Conservation (phyloP, 306 rosid genomes). For the Vigna radiata region DNA sequence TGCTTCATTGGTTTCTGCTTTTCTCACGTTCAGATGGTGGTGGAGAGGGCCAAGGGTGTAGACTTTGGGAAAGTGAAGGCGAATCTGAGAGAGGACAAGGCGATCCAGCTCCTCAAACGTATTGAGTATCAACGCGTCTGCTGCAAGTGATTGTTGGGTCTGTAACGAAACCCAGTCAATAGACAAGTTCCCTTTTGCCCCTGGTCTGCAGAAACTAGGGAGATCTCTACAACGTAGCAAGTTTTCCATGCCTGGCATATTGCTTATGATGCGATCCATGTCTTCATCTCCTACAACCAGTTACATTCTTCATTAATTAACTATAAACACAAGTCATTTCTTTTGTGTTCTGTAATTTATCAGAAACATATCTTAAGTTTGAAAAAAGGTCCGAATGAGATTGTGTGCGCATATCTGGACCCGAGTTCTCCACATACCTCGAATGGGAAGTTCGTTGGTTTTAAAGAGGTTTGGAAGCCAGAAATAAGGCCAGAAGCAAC, state of each 20-base stretch:
- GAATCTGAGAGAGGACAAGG: constrained; percentile 45
- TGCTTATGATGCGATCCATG: constrained; percentile 57
- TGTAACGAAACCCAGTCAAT: neutral
- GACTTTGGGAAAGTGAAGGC: constrained; percentile 39
- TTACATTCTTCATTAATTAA: too few relatives aligned
- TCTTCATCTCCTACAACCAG: constrained; percentile 49
- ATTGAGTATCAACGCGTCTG: constrained; percentile 58
- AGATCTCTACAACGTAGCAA: constrained; percentile 62
- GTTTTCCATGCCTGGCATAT: constrained; percentile 60
- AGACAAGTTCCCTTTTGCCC: neutral
- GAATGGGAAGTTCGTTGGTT: constrained; percentile 54
- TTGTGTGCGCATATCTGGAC: too few relatives aligned
- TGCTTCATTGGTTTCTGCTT: neutral
- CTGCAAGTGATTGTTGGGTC: constrained; percentile 16
- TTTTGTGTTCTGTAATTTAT: too few relatives aligned
- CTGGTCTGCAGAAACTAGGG: constrained; percentile 45
- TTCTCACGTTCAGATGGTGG: constrained; percentile 38
- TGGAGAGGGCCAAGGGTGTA: constrained; percentile 66
- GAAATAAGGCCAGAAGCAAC: constrained; percentile 54
- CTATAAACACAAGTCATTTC: too few relatives aligned
- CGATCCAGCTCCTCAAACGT: constrained; percentile 68
- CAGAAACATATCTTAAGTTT: too few relatives aligned
- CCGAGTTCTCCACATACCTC: constrained; percentile 36
- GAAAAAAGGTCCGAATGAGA: neutral
- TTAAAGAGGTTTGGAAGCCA: constrained; percentile 42